These are phyloP conservation scores for Alloteropsis semialata DNA, from an alignment of 176 grass and related monocot species.

Conservation along the genomic window DNA sequence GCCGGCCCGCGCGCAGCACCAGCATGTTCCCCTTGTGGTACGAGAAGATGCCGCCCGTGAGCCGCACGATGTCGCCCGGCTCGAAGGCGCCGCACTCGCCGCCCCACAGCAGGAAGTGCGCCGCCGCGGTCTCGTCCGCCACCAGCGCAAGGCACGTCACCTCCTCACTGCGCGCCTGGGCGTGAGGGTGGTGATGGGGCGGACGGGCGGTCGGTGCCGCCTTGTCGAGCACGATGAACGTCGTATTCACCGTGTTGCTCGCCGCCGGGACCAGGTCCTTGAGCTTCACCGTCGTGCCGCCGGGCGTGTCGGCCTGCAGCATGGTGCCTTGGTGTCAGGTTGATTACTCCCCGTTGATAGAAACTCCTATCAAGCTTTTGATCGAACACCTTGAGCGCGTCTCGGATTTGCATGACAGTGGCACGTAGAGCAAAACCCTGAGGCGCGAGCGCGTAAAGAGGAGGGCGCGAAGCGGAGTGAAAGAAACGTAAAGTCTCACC, in stretches of 20 bases:
- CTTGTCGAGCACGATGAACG: conserved; percentile 76
- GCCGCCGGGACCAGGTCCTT: conserved; percentile 66
- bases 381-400: not conserved
- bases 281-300: conserved; percentile 32
- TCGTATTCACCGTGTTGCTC: conserved; percentile 69
- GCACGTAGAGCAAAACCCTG: no score
- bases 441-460: no score
- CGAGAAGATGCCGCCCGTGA: conserved; percentile 75
- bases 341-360: not conserved
- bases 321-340: no score
- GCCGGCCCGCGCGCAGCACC: conserved; percentile 64
- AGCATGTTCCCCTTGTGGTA: conserved; percentile 57
- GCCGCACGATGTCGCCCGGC: conserved; percentile 64
- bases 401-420: not conserved
- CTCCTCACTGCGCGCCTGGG: not conserved
- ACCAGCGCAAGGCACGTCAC: conserved; percentile 65
- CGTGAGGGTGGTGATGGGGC: not conserved
- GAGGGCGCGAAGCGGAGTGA: not conserved
- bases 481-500: not conserved
- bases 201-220: conserved; percentile 8
- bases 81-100: conserved; percentile 69
- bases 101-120: conserved; percentile 84
- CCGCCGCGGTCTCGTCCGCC: conserved; percentile 68
- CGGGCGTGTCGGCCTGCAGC: not conserved
- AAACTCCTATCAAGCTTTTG: not conserved